Conservation (phyloP, 208 protist species). For the Wallacemonas sp. region DNA sequence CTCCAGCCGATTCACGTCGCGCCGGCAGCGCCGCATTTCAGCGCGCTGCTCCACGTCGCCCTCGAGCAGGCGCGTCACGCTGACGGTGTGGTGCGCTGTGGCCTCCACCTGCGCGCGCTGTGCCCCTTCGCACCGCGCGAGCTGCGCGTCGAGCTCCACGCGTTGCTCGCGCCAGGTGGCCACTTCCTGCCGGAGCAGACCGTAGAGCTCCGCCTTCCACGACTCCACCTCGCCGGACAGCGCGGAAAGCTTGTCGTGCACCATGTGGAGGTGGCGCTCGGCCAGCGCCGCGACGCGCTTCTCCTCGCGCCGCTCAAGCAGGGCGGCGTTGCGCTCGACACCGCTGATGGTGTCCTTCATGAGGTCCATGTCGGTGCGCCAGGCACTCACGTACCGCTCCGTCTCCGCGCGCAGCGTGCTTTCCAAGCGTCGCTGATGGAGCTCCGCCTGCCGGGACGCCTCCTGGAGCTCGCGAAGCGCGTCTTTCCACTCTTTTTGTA, state of each 20-base stretch:
- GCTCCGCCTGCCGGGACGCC: conserved; percentile 21
- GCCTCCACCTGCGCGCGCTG: conserved; percentile 48
- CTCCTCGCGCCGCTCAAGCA: conserved; percentile 44
- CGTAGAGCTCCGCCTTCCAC: conserved; percentile 40
- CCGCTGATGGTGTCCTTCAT: conserved; percentile 40
- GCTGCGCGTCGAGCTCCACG: conserved; percentile 36
- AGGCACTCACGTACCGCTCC: conserved; percentile 25
- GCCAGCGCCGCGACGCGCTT: conserved; percentile 52
- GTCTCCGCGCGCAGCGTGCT: conserved; percentile 19
- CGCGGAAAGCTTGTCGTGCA: conserved; percentile 41
- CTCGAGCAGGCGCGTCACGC: conserved; percentile 57
- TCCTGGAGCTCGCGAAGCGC: conserved; percentile 22
- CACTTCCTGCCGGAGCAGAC: conserved; percentile 25
- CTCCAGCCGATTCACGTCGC: conserved; percentile 78
- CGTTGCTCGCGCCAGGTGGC: conserved; percentile 29
- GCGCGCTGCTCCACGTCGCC: conserved; percentile 38
- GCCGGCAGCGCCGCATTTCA: conserved; percentile 60
- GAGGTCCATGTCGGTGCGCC: conserved; percentile 33
- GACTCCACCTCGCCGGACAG: conserved; percentile 40
- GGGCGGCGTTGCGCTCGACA: conserved; percentile 27
- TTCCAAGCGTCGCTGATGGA: conserved; percentile 19
- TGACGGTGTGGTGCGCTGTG: conserved; percentile 29
- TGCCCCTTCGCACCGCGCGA: conserved; percentile 56
- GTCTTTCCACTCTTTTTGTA: conserved; percentile 24
- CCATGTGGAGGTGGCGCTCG: conserved; percentile 44